Evolutionary conservation across 2,329 filamentous ascomycete species (phyloP), one percentile per base, ranked within the genome.

Genomic region (Aspergillus fumigatiaffinis): DNA sequence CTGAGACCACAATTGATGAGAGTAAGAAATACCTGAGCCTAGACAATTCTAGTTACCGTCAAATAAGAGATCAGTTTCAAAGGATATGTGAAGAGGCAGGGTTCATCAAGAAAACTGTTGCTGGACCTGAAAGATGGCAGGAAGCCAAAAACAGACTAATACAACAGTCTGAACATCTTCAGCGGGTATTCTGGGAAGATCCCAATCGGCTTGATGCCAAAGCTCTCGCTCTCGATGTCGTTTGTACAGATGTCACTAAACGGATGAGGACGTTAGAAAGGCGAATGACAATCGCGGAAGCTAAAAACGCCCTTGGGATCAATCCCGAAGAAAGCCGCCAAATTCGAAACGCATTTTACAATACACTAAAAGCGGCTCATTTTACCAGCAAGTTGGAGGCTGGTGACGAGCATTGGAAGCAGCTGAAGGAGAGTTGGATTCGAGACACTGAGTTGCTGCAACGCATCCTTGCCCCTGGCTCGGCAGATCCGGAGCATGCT

Each of bases 231-330:
- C 77, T 95, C 4, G 90, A 95, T 69, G 83, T 91, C 49, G 87
- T 95, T 25, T 92, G 89, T 68, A 88, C 85, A 28, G 90, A 93
- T 73, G 88, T 93, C 29, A 92, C 89, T 1, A 94, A 94, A 74
- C 81, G 88, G 21, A 87, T 92, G 79, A 84, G 90, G 66, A 84
- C 78, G 12, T 70, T 85, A 56, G 83, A 86, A 51, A 81, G 79
- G 35, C 80, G 83, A n/a, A 86, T 93, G 82, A 87, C 85, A 0
- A 83, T 93, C 48, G 82, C 85, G 1, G 87, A 92, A 57, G 89
- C 89, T 4, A 92, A 91, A 71, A 89, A 88, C 68, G 78, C 82
- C 29, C 79, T 91, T 50, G 85, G 85, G 29, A 79, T 91, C 63
- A 89, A 89, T 59, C 84, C 87, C 6, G 84, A 87, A 66, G 81